Base-by-base conservation (phyloP, 1,139 yeast genomes). In the Saccharomycopsis crataegensis region DNA sequence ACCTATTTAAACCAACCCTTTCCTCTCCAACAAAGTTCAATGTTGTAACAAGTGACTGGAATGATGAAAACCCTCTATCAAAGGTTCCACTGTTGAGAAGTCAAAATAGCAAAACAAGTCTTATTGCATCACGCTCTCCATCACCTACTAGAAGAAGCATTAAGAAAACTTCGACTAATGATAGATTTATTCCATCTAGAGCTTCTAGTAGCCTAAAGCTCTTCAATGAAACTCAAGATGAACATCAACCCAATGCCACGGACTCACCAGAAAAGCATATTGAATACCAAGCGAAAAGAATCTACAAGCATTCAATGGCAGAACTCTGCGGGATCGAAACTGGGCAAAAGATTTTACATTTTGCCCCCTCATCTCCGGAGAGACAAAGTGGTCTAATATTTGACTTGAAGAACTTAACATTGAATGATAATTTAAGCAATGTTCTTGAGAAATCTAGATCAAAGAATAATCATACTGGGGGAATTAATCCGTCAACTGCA, bases 311-410 rank as follows among this genome's bases (percentile, higher is more conserved):
- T 62, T 85, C 89, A 51, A 96, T 91, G 9, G 98, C 98, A 0
- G 88, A 87, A 66, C 97, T 97, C 0, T 90, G 97, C 67, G 98
- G 98, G 0, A 74, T 91, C 53, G 86, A 88, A 55, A 80, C 88
- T 65, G 86, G 89, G 60, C 85, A 88, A 55, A 75, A 96, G 58
- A 88, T 93, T 44, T 72, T 91, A 58, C 91, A 89, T 62, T 91
- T 86, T 67, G 87, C 88, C 67, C 96, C 95, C 16, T 73, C 78
- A 45, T 91, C 96, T 9, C 97, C 98, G 1, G 87, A 82, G 61
- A 17, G 34, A 38, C n/a, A 14, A 17, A 72, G 86, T 31, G 74
- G 77, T 54, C 75, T 74, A 54, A 82, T 86, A 6, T 70, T 80
- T 42, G 80, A 78, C 60, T 69, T 84, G 55, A 67, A 75, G 51